Percentiles rank a stretch among this genome's conserved stretches.
phyloP scores from a whole-genome alignment of 23 red algal species.

The Pyropia yezoensis region DNA sequence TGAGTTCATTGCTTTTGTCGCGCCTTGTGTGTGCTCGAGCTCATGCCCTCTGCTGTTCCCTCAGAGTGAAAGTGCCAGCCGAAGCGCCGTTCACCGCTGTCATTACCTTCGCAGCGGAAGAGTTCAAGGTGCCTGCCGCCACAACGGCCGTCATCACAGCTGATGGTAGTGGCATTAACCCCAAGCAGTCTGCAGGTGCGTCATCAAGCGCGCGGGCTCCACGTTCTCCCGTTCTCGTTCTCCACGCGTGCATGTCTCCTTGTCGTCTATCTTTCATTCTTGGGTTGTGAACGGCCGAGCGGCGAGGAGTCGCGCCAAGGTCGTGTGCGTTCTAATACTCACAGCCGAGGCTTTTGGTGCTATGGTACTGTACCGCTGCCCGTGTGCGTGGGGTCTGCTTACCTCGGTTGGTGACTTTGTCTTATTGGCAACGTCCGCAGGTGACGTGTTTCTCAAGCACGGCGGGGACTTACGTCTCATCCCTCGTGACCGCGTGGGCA shows the following conservation, averaged over 20 bases:
- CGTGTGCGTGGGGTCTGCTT: neutral
- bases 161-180: slow-evolving; percentile 79
- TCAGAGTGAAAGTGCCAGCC: slow-evolving; percentile 71
- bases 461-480: slow-evolving; percentile 79
- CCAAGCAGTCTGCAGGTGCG: slow-evolving; percentile 77
- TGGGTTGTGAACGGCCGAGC: neutral
- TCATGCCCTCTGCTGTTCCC: neutral
- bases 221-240: neutral
- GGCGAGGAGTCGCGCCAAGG: neutral
- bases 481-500: slow-evolving; percentile 79
- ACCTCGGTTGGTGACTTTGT: too few species aligned
- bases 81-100: slow-evolving; percentile 85
- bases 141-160: slow-evolving; percentile 86
- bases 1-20: neutral
- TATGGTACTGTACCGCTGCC: neutral
- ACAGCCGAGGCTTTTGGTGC: neutral
- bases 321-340: neutral
- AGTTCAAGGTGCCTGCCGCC: slow-evolving; percentile 78
- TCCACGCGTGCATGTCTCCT: neutral
- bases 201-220: neutral
- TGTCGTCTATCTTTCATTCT: neutral
- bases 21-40: neutral
- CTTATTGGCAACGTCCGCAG: neutral
- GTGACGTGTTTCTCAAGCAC: slow-evolving; percentile 92
- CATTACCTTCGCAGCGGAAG: slow-evolving; percentile 74